These are phyloP conservation scores for Protomyces inouyei DNA, from an alignment of 1,139 yeast genomes.

Conservation along the genomic window DNA sequence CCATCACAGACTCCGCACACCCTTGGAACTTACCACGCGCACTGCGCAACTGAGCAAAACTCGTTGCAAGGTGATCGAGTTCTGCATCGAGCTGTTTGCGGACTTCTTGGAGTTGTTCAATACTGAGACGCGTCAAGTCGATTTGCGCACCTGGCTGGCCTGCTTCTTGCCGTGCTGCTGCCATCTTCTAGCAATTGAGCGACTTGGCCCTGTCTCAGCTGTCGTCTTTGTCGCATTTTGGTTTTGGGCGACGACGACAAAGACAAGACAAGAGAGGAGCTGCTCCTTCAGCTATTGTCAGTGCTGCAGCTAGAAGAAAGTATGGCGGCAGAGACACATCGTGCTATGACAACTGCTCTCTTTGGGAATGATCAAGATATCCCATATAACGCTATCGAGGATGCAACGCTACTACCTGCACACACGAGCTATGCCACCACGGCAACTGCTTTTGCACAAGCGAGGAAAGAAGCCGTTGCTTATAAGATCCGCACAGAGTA, in stretches of 20 bases:
- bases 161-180: neutral
- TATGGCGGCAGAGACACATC: too few relatives aligned
- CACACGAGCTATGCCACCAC: neutral
- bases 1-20: constrained; percentile 66
- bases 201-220: neutral
- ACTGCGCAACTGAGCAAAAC: constrained; percentile 74
- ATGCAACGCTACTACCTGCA: neutral
- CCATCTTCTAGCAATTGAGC: neutral
- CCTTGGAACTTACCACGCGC: constrained; percentile 81
- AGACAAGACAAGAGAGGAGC: neutral
- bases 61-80: constrained; percentile 74
- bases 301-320: neutral
- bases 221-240: neutral
- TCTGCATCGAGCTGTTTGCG: constrained; percentile 83
- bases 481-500: neutral
- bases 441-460: neutral
- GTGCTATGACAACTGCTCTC: too few relatives aligned
- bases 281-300: neutral
- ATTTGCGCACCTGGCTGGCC: constrained; percentile 28
- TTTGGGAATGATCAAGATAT: neutral
- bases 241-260: neutral
- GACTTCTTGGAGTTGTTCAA: constrained; percentile 79
- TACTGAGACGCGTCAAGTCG: constrained; percentile 65
- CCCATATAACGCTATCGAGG: neutral
- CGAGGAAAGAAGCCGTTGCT: neutral